Evolutionary conservation across 371 early-diverging fungal species (phyloP), one percentile per base, ranked within the genome.

Genomic region (Mucor velutinosus): DNA sequence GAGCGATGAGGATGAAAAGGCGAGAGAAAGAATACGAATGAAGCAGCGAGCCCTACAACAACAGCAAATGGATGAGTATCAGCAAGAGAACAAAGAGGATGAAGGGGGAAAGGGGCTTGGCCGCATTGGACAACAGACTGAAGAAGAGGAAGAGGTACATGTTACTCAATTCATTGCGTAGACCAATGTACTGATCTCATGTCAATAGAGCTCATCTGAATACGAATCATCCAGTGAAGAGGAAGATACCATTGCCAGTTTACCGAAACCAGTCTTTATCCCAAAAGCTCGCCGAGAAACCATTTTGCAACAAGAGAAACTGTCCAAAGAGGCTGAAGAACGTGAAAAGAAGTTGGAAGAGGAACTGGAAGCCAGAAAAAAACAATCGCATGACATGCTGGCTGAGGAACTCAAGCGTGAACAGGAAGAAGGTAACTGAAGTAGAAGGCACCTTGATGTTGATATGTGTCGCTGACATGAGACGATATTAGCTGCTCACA

Each of bases 251-350:
- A 67, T 82, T 11, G 76, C 76, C 49, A 74, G 79, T 30, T 72
- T 79, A 76, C 76, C 93, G 19, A 94, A 93, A 66, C 96, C 96
- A 5, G 89, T 93, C 12, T 95, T 95, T 83, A 87, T 94, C 62
- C 90, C 92, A 80, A 94, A 92, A 92, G 71, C 84, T 0, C 82
- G 86, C 56, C 85, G 94, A 41, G 88, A 90, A 43, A 91, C 82
- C n/a, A 69, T 92, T 41, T 66, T 84, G 7, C 90, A 92, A 56
- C 77, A 88, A 67, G 86, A 91, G 55, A 80, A 86, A 29, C 64
- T 82, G 37, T 86, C 82, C 56, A 87, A 77, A 33, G 89, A 86
- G 65, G 85, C 84, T 59, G 91, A 91, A 47, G 92, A 86, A 65
- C 72, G 75, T 30, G 80, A 81, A 63, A 81, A 63, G 76, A 74